Evolutionary conservation across 306 rosid species (phyloP), one percentile per base, ranked within the genome.

Genomic region (Sesbania bispinosa): DNA sequence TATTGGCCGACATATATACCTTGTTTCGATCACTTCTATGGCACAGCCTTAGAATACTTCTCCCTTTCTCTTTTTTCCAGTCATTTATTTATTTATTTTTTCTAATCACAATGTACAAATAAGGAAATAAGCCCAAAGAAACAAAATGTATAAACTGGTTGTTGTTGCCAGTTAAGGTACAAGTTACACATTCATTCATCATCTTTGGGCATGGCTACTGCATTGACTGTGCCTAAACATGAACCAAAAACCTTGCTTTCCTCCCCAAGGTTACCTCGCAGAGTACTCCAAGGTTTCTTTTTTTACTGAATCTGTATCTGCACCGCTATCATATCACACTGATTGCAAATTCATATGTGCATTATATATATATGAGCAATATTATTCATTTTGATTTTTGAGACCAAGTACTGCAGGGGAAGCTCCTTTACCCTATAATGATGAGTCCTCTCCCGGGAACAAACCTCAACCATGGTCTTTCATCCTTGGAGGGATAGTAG

Each of bases 401-500:
- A n/a, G n/a, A 14, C 48, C 13, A n/a, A n/a, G n/a, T n/a, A 29
- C 1, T 57, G 74, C 64, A 75, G 81, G 14, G 39, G 65, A 10
- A 32, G 43, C 81, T 52, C 54, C 88, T 67, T 67, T 69, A 53
- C 16, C 68, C 36, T 35, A 67, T 38, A 11, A 27, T 7, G 71
- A 15, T 11, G 62, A 60, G 73, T 15, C 27, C n/a, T 5, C 72
- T 20, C 27, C 61, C 8, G 48, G 9, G 20, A 2, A 30, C 14
- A 11, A 9, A 8, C 68, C 75, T 68, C 62, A 67, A 35, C 59
- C 62, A 27, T 7, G 81, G 13, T 85, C 41, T 79, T 82, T 85
- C 59, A 75, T 84, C 72, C 89, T 87, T 45, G 97, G 97, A 43
- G 91, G 82, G 55, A 10, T 84, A 77, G 54, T 69, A 24, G 52